A percentile compares a stretch with the other conserved stretches of the same genome.
Evolutionary conservation across 192 early-diverging fungal genomes (phyloP).

Genomic region (Diversispora epigaea): DNA sequence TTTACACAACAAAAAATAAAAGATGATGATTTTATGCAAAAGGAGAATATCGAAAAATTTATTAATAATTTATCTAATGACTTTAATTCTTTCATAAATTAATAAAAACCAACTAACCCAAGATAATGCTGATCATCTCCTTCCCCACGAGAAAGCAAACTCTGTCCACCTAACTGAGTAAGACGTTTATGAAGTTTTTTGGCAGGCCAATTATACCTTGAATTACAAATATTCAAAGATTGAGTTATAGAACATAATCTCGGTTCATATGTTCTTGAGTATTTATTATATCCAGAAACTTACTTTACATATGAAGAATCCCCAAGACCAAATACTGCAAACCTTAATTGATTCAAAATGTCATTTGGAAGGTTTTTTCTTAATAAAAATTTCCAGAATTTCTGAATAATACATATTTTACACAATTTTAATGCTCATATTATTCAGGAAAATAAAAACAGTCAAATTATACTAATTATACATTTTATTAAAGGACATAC

Average conservation of each 20-base stretch:
- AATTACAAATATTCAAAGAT: no score
- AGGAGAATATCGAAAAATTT: neutral
- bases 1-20: neutral
- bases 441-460: no score
- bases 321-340: slow-evolving; percentile 92
- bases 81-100: no score
- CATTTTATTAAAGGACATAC: slow-evolving; percentile 33
- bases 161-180: slow-evolving; percentile 76
- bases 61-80: neutral
- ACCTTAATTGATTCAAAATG: slow-evolving; percentile 63
- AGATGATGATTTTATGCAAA: neutral
- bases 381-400: slow-evolving; percentile 90
- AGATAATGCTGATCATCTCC: slow-evolving; percentile 97
- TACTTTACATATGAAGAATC: slow-evolving; percentile 90
- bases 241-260: neutral
- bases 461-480: no score
- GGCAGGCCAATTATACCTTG: slow-evolving; percentile 88
- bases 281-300: slow-evolving; percentile 7
- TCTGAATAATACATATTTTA: slow-evolving; percentile 33
- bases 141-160: slow-evolving; percentile 72
- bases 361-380: slow-evolving; percentile 72
- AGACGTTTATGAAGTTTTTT: slow-evolving; percentile 89
- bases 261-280: neutral
- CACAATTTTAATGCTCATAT: neutral
- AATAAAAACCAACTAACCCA: slow-evolving; percentile 51